Evolutionary conservation across 2,329 filamentous ascomycete species (phyloP), one percentile per base, ranked within the genome.

Genomic region (Trichoderma sp.): DNA sequence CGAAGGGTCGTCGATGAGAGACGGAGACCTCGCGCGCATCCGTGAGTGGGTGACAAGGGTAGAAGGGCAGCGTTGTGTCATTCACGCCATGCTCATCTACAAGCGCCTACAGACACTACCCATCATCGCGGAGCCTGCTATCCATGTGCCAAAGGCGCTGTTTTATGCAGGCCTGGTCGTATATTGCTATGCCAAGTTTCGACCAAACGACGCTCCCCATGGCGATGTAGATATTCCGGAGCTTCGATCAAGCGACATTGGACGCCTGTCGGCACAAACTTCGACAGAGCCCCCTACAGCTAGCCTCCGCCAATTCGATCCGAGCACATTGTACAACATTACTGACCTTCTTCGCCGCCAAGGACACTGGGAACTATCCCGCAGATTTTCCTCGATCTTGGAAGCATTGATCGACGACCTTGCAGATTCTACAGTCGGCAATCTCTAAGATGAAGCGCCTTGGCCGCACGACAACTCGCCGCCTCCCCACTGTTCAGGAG

Each of bases 41-140:
- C 24, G 53, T 14, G 24, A 29, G 29, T 59, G 53, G 74, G 6
- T 7, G 12, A 18, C 68, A 75, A 35, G 68, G 74, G 4, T 56
- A 38, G 59, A 62, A 18, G 29, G 68, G 33, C 66, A 63, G 18
- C 67, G 67, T 5, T 71, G 67, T 38, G 53, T 71, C 24, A 31
- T 64, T 21, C 74, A 75, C 41, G 74, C 74, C 21, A 45, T 63
- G 27, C 74, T 71, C 31, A 56, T 75, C 56, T 60, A 62, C 9
- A 62, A 67, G 45, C 74, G 67, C n/a, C 38, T 71, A 27, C 66
- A 71, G 35, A 35, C 45, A 16, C 29, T 71, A 24, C 59, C 74
- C 14, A 71, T 75, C 41, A 59, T 35, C 3, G 53, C 74, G 16
- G 66, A 75, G 56, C 66, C 74, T 2, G 66, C 74, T 4, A 50